A percentile compares a stretch with the other conserved stretches of the same genome.
phyloP scores from a whole-genome alignment of 495 filamentous ascomycete species.

The Penicillium argentinense region DNA sequence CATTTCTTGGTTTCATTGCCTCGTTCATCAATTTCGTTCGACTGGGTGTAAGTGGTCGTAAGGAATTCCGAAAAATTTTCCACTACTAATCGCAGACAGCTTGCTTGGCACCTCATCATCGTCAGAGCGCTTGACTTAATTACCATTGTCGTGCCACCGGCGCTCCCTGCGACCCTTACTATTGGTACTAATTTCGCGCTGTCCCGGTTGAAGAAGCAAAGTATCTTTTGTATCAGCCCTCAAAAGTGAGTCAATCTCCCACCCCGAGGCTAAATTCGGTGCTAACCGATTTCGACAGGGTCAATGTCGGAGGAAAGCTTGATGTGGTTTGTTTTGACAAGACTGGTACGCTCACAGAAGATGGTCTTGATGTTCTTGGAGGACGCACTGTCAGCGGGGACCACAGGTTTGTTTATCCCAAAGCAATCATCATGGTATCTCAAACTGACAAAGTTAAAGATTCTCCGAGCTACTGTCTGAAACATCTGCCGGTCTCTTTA shows the following conservation, averaged over 20 bases:
- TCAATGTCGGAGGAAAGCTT: constrained; percentile 94
- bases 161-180: constrained; percentile 91
- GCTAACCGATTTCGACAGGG: too few species aligned
- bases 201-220: constrained; percentile 75
- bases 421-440: too few species aligned
- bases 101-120: constrained; percentile 86
- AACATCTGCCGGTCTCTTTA: constrained; percentile 51
- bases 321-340: constrained; percentile 99
- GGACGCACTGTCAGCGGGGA: constrained; percentile 70
- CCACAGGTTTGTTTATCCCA: constrained; percentile 48
- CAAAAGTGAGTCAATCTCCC: constrained; percentile 55
- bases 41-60: constrained; percentile 62
- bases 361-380: constrained; percentile 93
- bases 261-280: too few species aligned
- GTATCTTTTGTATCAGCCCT: constrained; percentile 97
- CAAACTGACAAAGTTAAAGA: constrained; percentile 29
- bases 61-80: too few species aligned
- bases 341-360: constrained; percentile 95
- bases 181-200: constrained; percentile 97
- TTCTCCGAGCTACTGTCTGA: constrained; percentile 63
- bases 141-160: constrained; percentile 96
- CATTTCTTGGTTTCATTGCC: constrained; percentile 79
- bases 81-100: constrained; percentile 34
- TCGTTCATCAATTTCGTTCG: constrained; percentile 92
- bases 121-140: constrained; percentile 92